Percentiles rank a stretch among this genome's conserved stretches.
Conservation (phyloP, 192 early-diverging fungal species). For the Obelidium mucronatum region DNA sequence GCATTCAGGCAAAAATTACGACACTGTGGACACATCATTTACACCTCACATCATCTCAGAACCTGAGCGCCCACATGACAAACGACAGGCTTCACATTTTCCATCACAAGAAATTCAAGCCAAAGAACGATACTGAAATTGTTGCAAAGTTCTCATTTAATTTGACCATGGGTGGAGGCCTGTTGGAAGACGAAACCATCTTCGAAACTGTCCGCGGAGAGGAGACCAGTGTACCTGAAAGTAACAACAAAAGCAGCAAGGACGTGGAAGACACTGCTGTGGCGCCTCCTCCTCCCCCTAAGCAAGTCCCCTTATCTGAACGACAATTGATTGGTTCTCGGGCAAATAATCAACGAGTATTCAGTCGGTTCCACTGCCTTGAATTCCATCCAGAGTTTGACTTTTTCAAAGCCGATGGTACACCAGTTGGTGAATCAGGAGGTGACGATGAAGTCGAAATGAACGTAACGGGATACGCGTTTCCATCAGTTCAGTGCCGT, state of each 20-base stretch:
- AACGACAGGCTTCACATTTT: constrained; percentile 6
- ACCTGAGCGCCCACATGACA: constrained; percentile 1
- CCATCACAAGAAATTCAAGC: constrained; percentile 27
- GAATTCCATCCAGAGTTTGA: constrained; percentile 16
- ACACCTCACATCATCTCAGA: constrained; percentile 18
- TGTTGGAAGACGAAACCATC: constrained; percentile 20
- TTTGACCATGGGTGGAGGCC: constrained; percentile 7
- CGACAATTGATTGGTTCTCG: constrained; percentile 13
- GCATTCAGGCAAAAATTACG: constrained; percentile 4
- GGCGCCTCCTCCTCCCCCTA: not conserved
- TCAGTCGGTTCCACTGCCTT: constrained; percentile 22
- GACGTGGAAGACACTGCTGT: not conserved
- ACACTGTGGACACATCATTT: constrained; percentile 13
- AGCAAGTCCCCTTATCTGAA: not conserved
- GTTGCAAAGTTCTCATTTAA: constrained; percentile 25
- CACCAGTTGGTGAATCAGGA: not conserved
- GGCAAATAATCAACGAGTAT: constrained; percentile 21
- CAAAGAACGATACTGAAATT: constrained; percentile 28
- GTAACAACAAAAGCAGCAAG: not conserved
- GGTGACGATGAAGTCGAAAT: not conserved
- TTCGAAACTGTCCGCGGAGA: not conserved
- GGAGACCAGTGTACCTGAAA: not conserved
- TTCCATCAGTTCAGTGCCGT: not conserved
- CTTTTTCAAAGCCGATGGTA: constrained; percentile 12
- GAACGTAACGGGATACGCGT: not conserved